Conservation (phyloP, 129 eudicot species). For the Artemisia annua region DNA sequence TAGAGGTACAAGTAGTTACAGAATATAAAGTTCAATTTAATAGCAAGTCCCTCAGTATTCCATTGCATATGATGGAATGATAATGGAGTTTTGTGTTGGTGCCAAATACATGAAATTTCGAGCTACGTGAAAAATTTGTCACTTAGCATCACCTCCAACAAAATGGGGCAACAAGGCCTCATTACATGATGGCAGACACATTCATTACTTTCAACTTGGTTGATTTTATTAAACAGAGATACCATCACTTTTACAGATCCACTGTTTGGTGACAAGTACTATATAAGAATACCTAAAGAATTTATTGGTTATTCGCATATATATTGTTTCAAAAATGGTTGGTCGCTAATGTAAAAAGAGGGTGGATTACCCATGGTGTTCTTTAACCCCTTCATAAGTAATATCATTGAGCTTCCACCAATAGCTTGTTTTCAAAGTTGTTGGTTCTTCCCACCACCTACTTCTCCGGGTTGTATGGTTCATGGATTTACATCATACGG, state of each 20-base stretch:
- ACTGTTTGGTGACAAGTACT: neutral
- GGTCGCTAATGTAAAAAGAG: neutral
- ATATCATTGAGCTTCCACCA: neutral
- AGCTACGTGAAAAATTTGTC: neutral
- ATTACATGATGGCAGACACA: neutral
- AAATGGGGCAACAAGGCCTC: neutral
- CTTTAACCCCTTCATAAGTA: neutral
- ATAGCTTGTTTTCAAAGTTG: neutral
- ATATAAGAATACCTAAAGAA: neutral
- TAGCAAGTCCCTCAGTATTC: neutral
- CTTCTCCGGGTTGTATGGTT: neutral
- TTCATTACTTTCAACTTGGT: neutral
- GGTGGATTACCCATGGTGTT: neutral
- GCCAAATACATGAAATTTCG: neutral
- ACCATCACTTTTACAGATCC: neutral
- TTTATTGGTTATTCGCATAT: neutral
- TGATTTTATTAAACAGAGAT: neutral
- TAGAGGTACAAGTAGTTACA: no score
- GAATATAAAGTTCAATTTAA: no score
- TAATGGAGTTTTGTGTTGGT: neutral
- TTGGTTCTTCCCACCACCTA: neutral
- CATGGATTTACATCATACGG: neutral
- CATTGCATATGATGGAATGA: neutral
- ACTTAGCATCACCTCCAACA: neutral
- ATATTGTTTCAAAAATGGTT: neutral